phyloP scores from a whole-genome alignment of 2,329 filamentous ascomycete species.

The Sporothrix humicola region DNA sequence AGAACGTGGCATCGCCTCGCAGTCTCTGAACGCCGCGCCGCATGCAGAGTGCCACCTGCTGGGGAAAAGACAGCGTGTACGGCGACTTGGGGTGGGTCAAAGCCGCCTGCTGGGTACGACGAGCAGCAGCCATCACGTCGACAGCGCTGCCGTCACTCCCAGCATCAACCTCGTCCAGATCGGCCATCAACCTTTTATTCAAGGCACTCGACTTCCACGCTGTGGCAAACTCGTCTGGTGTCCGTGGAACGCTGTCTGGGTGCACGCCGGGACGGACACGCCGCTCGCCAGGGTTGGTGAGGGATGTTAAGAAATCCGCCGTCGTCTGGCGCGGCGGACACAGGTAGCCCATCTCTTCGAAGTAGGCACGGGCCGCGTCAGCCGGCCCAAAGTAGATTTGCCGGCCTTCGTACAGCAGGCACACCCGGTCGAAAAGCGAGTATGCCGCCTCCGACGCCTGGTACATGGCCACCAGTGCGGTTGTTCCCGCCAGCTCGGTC shows the following conservation, averaged over 20 bases:
- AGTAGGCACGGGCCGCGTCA: constrained; percentile 67
- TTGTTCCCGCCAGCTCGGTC: constrained; percentile 67
- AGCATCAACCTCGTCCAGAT: constrained; percentile 60
- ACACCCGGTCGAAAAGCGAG: constrained; percentile 70
- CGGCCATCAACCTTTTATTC: constrained; percentile 55
- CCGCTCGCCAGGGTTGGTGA: constrained; percentile 75
- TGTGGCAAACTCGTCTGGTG: constrained; percentile 64
- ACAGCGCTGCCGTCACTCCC: neutral
- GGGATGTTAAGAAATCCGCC: constrained; percentile 76
- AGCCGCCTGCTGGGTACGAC: constrained; percentile 63
- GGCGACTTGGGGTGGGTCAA: constrained; percentile 72
- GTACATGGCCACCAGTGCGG: constrained; percentile 68
- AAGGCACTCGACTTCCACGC: constrained; percentile 62
- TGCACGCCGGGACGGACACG: constrained; percentile 68
- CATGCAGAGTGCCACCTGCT: constrained; percentile 80
- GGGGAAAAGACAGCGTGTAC: constrained; percentile 77
- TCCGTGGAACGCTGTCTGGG: constrained; percentile 58
- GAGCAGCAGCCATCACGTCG: constrained; percentile 57
- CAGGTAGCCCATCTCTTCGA: constrained; percentile 70
- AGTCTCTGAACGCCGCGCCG: constrained; percentile 80
- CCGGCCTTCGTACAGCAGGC: constrained; percentile 71
- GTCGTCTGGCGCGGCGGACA: constrained; percentile 67
- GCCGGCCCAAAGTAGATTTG: constrained; percentile 70
- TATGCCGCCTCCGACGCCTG: constrained; percentile 71
- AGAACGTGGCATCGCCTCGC: constrained; percentile 75